Conservation (phyloP, 2,329 filamentous ascomycete genomes). For the Aspergillus ruber region DNA sequence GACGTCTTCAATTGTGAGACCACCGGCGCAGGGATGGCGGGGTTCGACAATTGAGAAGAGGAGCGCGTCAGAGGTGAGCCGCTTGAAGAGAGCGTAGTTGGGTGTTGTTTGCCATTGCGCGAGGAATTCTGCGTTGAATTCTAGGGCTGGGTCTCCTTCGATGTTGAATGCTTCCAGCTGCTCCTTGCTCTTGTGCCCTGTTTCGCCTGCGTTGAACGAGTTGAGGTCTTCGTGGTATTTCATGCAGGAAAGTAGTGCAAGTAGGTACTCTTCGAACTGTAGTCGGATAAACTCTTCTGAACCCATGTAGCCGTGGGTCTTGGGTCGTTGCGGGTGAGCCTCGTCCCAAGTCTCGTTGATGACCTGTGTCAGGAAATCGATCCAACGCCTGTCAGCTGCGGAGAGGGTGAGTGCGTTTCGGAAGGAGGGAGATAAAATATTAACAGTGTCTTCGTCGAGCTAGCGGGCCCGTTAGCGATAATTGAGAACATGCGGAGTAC, state of each 20-base stretch:
- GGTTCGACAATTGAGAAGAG: slow-evolving; percentile 94
- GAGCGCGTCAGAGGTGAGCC: slow-evolving; percentile 67
- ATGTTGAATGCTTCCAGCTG: slow-evolving; percentile 54
- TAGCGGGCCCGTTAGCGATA: slow-evolving; percentile 11
- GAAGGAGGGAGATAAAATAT: slow-evolving; percentile 73
- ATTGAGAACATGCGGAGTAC: no score
- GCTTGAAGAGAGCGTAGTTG: slow-evolving; percentile 85
- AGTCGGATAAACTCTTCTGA: slow-evolving; percentile 96
- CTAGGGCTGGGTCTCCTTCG: slow-evolving; percentile 75
- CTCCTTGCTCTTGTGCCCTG: slow-evolving; percentile 32
- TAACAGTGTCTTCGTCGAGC: slow-evolving; percentile 82
- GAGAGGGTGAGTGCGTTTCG: slow-evolving; percentile 71
- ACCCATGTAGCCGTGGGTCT: slow-evolving; percentile 87
- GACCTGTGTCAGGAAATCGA: slow-evolving; percentile 87
- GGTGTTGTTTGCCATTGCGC: slow-evolving; percentile 82
- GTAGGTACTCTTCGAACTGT: slow-evolving; percentile 93
- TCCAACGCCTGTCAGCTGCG: slow-evolving; percentile 86
- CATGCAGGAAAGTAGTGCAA: slow-evolving; percentile 78
- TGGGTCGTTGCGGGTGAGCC: slow-evolving; percentile 78
- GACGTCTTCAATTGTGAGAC: slow-evolving; percentile 87
- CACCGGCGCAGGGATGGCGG: slow-evolving; percentile 86
- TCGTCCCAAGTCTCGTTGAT: slow-evolving; percentile 98
- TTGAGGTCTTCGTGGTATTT: slow-evolving; percentile 75
- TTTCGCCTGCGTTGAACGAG: slow-evolving; percentile 41
- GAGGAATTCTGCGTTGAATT: slow-evolving; percentile 80